Evolutionary conservation across 1,284 basidiomycete genomes (phyloP).

Genomic region (Naganishia sp.): DNA sequence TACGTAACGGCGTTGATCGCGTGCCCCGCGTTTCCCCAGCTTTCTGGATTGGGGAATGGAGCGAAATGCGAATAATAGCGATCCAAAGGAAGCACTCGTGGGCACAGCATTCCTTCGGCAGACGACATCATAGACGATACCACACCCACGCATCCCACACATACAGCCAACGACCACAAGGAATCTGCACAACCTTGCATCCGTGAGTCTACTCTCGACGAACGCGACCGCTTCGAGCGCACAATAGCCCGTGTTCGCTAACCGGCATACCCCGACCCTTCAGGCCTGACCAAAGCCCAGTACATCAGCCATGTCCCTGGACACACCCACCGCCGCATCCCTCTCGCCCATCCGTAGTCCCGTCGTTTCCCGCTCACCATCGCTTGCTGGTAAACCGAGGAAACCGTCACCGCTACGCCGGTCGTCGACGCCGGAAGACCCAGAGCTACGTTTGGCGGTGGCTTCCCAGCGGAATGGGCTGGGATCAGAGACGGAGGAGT

Average conservation of each 20-base stretch:
- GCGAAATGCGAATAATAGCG: too few relatives aligned
- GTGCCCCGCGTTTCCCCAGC: too few relatives aligned
- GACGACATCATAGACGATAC: too few relatives aligned
- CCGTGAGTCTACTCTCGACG: too few relatives aligned
- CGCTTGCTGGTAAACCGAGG: conserved; percentile 10
- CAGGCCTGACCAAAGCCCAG: not conserved
- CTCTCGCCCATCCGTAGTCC: conserved; percentile 6
- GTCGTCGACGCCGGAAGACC: conserved; percentile 22
- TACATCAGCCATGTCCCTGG: not conserved
- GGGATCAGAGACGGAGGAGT: not conserved
- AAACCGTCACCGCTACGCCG: conserved; percentile 15
- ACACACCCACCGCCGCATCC: not conserved
- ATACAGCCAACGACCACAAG: too few relatives aligned
- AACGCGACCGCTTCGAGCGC: too few relatives aligned
- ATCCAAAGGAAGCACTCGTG: too few relatives aligned
- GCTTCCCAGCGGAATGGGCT: not conserved
- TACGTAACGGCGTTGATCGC: too few relatives aligned
- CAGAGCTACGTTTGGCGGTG: not conserved
- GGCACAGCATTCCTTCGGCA: too few relatives aligned
- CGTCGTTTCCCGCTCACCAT: conserved; percentile 2
- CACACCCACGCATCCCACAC: too few relatives aligned
- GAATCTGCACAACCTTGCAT: too few relatives aligned
- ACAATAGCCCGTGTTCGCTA: not conserved
- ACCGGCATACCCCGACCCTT: not conserved
- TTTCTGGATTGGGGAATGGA: too few relatives aligned